Base-by-base conservation (phyloP, 2,329 filamentous ascomycete genomes). In the Fusarium odoratissimum region DNA sequence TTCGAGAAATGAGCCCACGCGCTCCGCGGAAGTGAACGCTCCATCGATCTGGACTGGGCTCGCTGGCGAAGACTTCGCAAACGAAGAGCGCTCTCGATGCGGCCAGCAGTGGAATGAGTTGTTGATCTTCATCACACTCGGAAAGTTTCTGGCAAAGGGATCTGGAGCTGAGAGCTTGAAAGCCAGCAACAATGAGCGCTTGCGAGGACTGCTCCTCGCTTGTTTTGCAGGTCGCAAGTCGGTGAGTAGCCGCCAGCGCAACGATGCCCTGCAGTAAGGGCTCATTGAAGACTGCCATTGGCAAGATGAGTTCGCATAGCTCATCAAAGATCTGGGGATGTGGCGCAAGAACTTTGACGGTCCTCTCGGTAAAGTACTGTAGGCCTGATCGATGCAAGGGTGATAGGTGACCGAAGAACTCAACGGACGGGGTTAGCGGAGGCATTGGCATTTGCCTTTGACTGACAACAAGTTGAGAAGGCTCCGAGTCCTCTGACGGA, bases 351-450 rank as follows among this genome's bases (percentile, higher is more conserved):
- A 55, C 71, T 30, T 63, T 63, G 45, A 73, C 58, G 8, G 71
- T 73, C 40, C 71, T 46, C 55, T 73, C 71, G 25, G 70, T 73
- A 31, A 73, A 73, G 33, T 73, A 73, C 42, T 73, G 71, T 11
- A 73, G 66, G 25, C 71, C 71, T 46, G 71, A 73, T 57, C 45
- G 62, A 51, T 73, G 71, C 6, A 73, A 21, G 13, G 71, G 71
- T 17, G 71, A 73, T 13, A 73, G 41, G 9, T 73, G 71, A 2
- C 61, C 58, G 6, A 73, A 73, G 25, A 71, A 73, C 23, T 63
- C 71, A 5, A 73, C 57, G 0, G 65, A 44, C 2, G 61, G 69
- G 2, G 49, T 46, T 11, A 67, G 30, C 21, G 70, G 30, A 33
- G 71, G 21, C 16, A 67, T 21, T 10, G 52, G 11, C 5, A 46